Base-by-base conservation (phyloP, 208 protist genomes). In the Ichthyophonus hoferi region DNA sequence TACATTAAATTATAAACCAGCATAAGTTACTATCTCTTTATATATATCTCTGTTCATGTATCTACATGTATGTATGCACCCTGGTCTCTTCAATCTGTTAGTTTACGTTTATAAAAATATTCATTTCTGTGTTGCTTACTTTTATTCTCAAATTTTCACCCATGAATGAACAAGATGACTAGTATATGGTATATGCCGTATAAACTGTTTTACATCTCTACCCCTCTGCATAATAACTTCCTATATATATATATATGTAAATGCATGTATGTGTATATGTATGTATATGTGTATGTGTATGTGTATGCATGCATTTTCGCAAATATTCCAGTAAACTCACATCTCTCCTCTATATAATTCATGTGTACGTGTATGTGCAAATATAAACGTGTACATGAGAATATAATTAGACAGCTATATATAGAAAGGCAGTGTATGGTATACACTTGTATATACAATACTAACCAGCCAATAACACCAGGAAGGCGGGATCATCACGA, bases 401-500 rank as follows among this genome's bases (percentile, higher is more conserved):
- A 58, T 35, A 35, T 58, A 42, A 34, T 83, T 35, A 1, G 41
- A 14, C 34, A 38, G 33, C n/a, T n/a, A n/a, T n/a, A n/a, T n/a
- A n/a, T n/a, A n/a, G n/a, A n/a, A n/a, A n/a, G n/a, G n/a, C n/a
- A n/a, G n/a, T n/a, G n/a, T n/a, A n/a, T n/a, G n/a, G n/a, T n/a
- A n/a, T n/a, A n/a, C n/a, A n/a, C n/a, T n/a, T n/a, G n/a, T n/a
- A n/a, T n/a, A n/a, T n/a, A n/a, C n/a, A n/a, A n/a, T n/a, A n/a
- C n/a, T n/a, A n/a, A n/a, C n/a, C 41, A 37, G 97, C 78, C 43
- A 97, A 96, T 37, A 99, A 89, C 76, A 98, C 96, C 38, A 98
- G 87, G 92, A 98, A 98, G 0, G 97, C 97, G 12, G 97, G 97
- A 89, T 98, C 97, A 92, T 99, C 97, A 58, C 97, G 94, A 42